Evolutionary conservation across 2,329 filamentous ascomycete genomes (phyloP), one percentile per base, ranked within the genome.

Genomic region (Colletotrichum salicis): DNA sequence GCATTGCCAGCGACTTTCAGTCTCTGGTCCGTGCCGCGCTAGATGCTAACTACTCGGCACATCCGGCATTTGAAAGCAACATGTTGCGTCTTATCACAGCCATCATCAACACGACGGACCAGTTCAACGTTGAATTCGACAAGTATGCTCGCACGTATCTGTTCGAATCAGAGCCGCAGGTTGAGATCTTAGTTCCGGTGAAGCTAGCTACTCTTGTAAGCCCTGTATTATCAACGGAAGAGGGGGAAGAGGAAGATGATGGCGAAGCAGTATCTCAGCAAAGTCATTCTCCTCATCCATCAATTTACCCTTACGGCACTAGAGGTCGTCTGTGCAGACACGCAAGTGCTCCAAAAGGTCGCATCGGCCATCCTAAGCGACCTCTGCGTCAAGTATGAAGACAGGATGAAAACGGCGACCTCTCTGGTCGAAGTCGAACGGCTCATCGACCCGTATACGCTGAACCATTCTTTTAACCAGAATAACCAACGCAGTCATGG

Each of bases 1-100:
- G 33, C 33, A 35, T 35, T 35, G 33, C 33, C 4, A 2, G 33
- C 33, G 57, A 74, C 11, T 78, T 78, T 24, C 71, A 78, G 41
- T 3, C 29, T 3, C 65, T 76, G 12, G 73, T 58, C 8, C 62
- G 71, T 0, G 62, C 71, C 27, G 56, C 61, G 1, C 45, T 70
- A 10, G 19, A 60, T 13, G 65, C 33, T 3, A 11, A 67, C 35
- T 67, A 67, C 19, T 67, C 51, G 5, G 48, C 31, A 19, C 48
- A 67, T 12, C 31, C 19, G 1, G 57, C n/a, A 3, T 62, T 62
- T n/a, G 24, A 6, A 1, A 6, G 12, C 4, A 11, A 69, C n/a
- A 41, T 52, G n/a, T 31, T 64, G 3, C 59, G 59, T 19, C 66
- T 69, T 4, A 64, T 69, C 22, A 69, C 66, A 13, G 29, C 59